A percentile compares a stretch with the other conserved stretches of the same genome.
Conservation (phyloP, 257 asterid species). For the Solanum appendiculatum region DNA sequence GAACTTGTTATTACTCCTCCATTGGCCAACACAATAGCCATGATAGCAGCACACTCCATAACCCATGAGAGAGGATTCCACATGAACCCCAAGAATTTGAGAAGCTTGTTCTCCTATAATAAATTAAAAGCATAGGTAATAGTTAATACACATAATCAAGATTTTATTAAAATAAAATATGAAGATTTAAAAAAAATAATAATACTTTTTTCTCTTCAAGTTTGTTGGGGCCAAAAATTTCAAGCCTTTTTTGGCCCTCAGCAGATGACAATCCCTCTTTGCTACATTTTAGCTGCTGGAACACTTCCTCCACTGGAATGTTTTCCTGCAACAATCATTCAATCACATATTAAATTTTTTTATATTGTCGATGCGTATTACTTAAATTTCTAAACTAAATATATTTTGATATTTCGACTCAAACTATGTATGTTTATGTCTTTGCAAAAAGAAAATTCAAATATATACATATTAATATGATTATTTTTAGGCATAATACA, state of each 20-base stretch:
- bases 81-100: slow-evolving; percentile 86
- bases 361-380: neutral
- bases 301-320: slow-evolving; percentile 71
- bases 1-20: slow-evolving; percentile 45
- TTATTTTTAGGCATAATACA: too few species aligned
- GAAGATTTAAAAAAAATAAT: neutral
- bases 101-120: slow-evolving; percentile 41
- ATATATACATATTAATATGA: neutral
- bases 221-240: slow-evolving; percentile 65
- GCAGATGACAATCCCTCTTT: slow-evolving; percentile 49
- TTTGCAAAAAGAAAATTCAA: neutral
- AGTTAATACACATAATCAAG: neutral
- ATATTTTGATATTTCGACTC: neutral
- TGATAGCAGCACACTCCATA: slow-evolving; percentile 83
- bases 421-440: neutral
- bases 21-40: slow-evolving; percentile 79
- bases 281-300: slow-evolving; percentile 41
- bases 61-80: slow-evolving; percentile 99
- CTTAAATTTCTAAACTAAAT: neutral
- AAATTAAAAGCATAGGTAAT: neutral
- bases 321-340: slow-evolving; percentile 33
- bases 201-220: slow-evolving; percentile 64
- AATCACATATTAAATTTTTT: neutral
- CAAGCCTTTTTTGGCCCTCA: slow-evolving; percentile 55
- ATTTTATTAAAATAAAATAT: neutral